Evolutionary conservation across 2,329 filamentous ascomycete genomes (phyloP).

Genomic region (Coniosporium uncinatum): DNA sequence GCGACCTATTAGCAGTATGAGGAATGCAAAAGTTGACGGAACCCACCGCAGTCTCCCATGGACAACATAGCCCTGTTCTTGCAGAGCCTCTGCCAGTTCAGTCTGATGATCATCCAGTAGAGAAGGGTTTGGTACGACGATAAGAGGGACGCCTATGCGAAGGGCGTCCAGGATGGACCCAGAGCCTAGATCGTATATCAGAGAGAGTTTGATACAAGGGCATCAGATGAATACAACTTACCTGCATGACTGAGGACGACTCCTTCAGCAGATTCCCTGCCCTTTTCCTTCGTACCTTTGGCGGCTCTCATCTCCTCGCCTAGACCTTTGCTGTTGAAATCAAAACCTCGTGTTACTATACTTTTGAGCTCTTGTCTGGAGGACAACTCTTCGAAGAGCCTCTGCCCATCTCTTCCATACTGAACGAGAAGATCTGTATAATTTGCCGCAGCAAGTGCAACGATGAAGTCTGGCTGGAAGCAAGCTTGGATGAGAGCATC

Average conservation of each 20-base stretch:
- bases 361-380: slow-evolving; percentile 4
- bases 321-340: slow-evolving; percentile 58
- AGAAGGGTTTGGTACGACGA: slow-evolving; percentile 81
- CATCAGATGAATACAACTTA: too few relatives aligned
- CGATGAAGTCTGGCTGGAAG: slow-evolving; percentile 56
- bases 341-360: slow-evolving; percentile 45
- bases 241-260: slow-evolving; percentile 88
- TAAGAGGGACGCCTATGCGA: slow-evolving; percentile 66
- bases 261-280: too few relatives aligned
- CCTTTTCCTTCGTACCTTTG: slow-evolving; percentile 34
- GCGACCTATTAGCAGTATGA: neutral
- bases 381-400: slow-evolving; percentile 39
- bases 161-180: slow-evolving; percentile 85
- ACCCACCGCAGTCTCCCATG: slow-evolving; percentile 61
- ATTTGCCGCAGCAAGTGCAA: slow-evolving; percentile 47
- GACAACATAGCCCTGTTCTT: slow-evolving; percentile 71
- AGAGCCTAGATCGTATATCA: slow-evolving; percentile 54
- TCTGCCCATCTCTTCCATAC: slow-evolving; percentile 64
- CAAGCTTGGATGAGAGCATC: slow-evolving; percentile 61
- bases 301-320: slow-evolving; percentile 50
- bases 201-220: too few relatives aligned
- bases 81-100: slow-evolving; percentile 76
- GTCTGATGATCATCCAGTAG: slow-evolving; percentile 89
- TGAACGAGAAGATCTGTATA: slow-evolving; percentile 77
- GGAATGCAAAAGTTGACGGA: neutral